Evolutionary conservation across 2,329 filamentous ascomycete genomes (phyloP).

Genomic region (Ceratocystis lukuohia): DNA sequence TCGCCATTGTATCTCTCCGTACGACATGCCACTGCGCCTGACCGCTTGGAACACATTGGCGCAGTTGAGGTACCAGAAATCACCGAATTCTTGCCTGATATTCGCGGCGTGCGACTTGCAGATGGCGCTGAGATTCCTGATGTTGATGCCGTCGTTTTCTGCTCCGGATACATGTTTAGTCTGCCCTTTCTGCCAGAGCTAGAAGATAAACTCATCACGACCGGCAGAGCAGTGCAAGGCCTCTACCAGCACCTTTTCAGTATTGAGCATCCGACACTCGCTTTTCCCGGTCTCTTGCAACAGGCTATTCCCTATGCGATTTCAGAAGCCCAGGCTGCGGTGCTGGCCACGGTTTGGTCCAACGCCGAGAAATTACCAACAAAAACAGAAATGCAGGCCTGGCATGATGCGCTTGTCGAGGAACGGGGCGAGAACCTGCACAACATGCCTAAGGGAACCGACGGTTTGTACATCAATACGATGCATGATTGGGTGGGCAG

Average conservation of each 20-base stretch:
- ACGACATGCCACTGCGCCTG: conserved; percentile 36
- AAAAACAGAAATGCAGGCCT: conserved; percentile 49
- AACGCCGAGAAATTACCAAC: conserved; percentile 54
- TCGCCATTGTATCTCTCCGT: conserved; percentile 52
- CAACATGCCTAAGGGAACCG: conserved; percentile 40
- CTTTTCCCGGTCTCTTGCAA: conserved; percentile 62
- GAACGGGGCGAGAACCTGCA: conserved; percentile 34
- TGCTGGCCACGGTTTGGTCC: conserved; percentile 65
- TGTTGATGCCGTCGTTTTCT: conserved; percentile 70
- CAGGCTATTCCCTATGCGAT: conserved; percentile 81
- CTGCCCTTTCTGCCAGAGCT: conserved; percentile 54
- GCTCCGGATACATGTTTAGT: conserved; percentile 79
- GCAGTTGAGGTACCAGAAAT: conserved; percentile 46
- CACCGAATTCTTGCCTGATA: conserved; percentile 38
- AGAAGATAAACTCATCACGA: conserved; percentile 43
- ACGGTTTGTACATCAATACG: conserved; percentile 57
- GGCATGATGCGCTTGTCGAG: conserved; percentile 51
- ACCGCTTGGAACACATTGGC: conserved; percentile 33
- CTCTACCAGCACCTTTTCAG: conserved; percentile 72
- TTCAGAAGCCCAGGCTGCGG: conserved; percentile 64
- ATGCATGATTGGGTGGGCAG: conserved; percentile 47
- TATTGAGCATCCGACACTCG: conserved; percentile 61
- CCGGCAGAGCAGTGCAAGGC: conserved; percentile 56
- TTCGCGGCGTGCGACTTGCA: conserved; percentile 51
- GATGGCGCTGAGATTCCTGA: conserved; percentile 51